Conservation (phyloP, 768 basidiomycete species). For the Gloeopeniophorella convolvens region DNA sequence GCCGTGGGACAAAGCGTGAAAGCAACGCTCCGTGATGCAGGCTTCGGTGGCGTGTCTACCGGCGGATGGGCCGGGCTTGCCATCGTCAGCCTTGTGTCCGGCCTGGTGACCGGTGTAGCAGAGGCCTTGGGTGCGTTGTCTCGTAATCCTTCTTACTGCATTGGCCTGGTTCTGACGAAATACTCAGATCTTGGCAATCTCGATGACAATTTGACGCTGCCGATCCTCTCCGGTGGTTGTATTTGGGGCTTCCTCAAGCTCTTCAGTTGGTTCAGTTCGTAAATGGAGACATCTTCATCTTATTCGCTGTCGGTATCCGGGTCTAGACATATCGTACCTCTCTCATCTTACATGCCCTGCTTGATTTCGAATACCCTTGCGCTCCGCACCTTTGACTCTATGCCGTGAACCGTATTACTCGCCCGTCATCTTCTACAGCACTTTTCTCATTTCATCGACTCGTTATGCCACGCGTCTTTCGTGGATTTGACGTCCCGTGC, state of each 20-base stretch:
- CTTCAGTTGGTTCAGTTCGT: slow-evolving; percentile 30
- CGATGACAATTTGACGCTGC: slow-evolving; percentile 88
- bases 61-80: slow-evolving; percentile 47
- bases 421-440: background rate
- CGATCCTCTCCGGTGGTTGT: slow-evolving; percentile 76
- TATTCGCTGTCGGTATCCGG: background rate
- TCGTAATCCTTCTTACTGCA: slow-evolving; percentile 5
- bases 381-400: background rate
- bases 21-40: slow-evolving; percentile 22
- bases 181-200: slow-evolving; percentile 67
- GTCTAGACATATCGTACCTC: slow-evolving; percentile 9
- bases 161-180: background rate
- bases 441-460: background rate
- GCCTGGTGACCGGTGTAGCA: slow-evolving; percentile 76
- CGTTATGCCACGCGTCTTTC: background rate
- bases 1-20: slow-evolving; percentile 24
- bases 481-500: slow-evolving; percentile 2
- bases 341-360: background rate
- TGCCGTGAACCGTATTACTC: no score
- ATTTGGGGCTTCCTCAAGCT: slow-evolving; percentile 50
- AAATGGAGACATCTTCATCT: background rate
- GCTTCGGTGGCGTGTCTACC: slow-evolving; percentile 20
- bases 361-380: background rate
- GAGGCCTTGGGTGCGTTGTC: slow-evolving; percentile 74
- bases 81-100: slow-evolving; percentile 55